phyloP scores from a whole-genome alignment of 345 rosid genomes.

The Corchorus capsularis region DNA sequence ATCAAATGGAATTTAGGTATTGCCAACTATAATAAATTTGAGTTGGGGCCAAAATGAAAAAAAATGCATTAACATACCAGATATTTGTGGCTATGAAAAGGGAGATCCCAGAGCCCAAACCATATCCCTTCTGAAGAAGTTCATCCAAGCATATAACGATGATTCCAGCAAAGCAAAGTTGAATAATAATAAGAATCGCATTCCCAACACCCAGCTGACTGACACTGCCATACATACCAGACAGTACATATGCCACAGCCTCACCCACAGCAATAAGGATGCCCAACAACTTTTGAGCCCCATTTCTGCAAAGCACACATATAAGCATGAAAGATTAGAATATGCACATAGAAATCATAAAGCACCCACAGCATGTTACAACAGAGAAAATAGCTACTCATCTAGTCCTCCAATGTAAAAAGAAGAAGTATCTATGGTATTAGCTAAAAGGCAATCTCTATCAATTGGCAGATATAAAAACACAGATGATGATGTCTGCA shows the following conservation, averaged over 20 bases:
- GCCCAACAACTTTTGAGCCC: slow-evolving; percentile 72
- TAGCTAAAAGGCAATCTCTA: not conserved
- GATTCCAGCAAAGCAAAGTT: slow-evolving; percentile 57
- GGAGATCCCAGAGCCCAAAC: slow-evolving; percentile 69
- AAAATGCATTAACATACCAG: slow-evolving; percentile 41
- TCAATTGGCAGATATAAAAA: not conserved
- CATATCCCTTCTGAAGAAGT: slow-evolving; percentile 71
- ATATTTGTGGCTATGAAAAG: slow-evolving; percentile 75
- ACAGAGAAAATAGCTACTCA: not conserved
- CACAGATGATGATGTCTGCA: not conserved
- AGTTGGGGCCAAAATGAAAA: not conserved
- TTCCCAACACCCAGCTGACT: slow-evolving; percentile 68
- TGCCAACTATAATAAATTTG: not conserved
- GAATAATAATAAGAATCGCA: slow-evolving; percentile 49
- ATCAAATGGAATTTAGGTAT: slow-evolving; percentile 3
- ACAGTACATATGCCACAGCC: slow-evolving; percentile 60
- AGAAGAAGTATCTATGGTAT: not conserved
- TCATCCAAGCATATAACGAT: slow-evolving; percentile 65
- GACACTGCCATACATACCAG: slow-evolving; percentile 72
- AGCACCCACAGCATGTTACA: not conserved
- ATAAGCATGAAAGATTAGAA: slow-evolving; percentile 13
- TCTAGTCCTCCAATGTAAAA: not conserved
- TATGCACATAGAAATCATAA: not conserved
- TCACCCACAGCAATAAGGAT: slow-evolving; percentile 71
- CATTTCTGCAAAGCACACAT: slow-evolving; percentile 41